These are phyloP conservation scores for Coleophoma eucalyptorum DNA, from an alignment of 2,329 filamentous ascomycete genomes.

Conservation along the genomic window DNA sequence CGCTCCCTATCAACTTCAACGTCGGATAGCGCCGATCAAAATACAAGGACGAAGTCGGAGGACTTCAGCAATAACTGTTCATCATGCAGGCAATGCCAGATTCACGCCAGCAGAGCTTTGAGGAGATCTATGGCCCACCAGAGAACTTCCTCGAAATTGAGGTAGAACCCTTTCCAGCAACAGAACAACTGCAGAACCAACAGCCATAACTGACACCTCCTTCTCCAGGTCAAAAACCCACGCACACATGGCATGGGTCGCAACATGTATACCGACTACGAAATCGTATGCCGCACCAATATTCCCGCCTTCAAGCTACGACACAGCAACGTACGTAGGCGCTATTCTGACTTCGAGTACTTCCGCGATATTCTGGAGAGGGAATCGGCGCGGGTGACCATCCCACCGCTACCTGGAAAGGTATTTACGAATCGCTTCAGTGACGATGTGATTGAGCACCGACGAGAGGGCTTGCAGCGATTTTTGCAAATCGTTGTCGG, in stretches of 20 bases:
- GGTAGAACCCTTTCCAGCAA: slow-evolving; percentile 40
- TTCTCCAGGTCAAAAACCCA: slow-evolving; percentile 77
- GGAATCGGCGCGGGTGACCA: slow-evolving; percentile 89
- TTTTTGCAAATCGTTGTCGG: slow-evolving; percentile 98
- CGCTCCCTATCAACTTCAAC: neutral
- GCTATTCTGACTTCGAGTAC: slow-evolving; percentile 98
- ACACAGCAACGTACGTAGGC: slow-evolving; percentile 79
- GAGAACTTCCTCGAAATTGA: slow-evolving; percentile 99
- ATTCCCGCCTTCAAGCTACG: slow-evolving; percentile 98
- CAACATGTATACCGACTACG: slow-evolving; percentile 98
- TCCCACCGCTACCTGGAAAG: slow-evolving; percentile 92
- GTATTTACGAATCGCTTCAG: slow-evolving; percentile 98
- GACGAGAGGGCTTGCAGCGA: slow-evolving; percentile 85
- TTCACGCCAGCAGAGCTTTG: slow-evolving; percentile 88
- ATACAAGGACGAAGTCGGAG: slow-evolving; percentile 3
- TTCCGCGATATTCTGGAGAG: slow-evolving; percentile 98
- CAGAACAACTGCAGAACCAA: no score
- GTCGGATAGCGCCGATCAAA: neutral
- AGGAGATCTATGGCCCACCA: slow-evolving; percentile 97
- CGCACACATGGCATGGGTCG: slow-evolving; percentile 92
- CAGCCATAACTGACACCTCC: neutral
- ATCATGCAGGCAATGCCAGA: slow-evolving; percentile 63
- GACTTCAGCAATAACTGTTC: slow-evolving; percentile 7
- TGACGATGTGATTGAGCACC: slow-evolving; percentile 95
- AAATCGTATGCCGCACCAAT: slow-evolving; percentile 96